These are phyloP conservation scores for Fraxinus excelsior DNA, from an alignment of 257 asterid species.

Conservation along the genomic window DNA sequence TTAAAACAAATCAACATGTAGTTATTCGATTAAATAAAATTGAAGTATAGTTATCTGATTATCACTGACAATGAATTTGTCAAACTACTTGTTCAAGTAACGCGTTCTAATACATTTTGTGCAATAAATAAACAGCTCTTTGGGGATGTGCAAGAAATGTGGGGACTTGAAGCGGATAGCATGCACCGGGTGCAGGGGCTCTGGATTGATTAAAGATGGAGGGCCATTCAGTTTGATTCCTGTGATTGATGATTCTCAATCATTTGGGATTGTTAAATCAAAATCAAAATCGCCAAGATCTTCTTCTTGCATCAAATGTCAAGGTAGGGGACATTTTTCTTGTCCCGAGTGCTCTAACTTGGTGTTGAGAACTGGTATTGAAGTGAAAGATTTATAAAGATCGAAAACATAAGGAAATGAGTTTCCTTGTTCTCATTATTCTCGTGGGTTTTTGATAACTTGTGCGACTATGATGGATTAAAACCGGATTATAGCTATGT, in stretches of 20 bases:
- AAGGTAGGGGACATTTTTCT: slow-evolving; percentile 62
- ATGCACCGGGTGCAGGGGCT: slow-evolving; percentile 77
- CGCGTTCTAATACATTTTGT: no score
- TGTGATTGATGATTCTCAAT: slow-evolving; percentile 29
- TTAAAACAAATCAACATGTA: no score
- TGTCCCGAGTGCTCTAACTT: slow-evolving; percentile 64
- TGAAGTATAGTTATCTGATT: no score
- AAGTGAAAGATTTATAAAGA: background rate
- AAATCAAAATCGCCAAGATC: slow-evolving; percentile 30
- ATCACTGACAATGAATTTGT: no score
- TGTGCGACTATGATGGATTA: background rate
- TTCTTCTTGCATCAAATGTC: slow-evolving; percentile 51
- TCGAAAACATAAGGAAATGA: background rate
- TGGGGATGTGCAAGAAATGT: slow-evolving; percentile 87
- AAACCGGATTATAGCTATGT: background rate
- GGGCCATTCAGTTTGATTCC: slow-evolving; percentile 51
- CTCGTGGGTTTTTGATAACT: background rate
- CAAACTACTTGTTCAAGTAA: no score
- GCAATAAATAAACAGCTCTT: slow-evolving; percentile 46
- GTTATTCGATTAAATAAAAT: no score
- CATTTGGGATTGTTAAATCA: slow-evolving; percentile 23
- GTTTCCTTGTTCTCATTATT: background rate
- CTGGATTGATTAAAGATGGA: slow-evolving; percentile 55
- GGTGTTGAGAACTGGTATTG: background rate
- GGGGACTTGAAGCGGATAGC: slow-evolving; percentile 79